Evolutionary conservation across 768 basidiomycete species (phyloP), one percentile per base, ranked within the genome.

Genomic region (Guyanaporus albipodus): DNA sequence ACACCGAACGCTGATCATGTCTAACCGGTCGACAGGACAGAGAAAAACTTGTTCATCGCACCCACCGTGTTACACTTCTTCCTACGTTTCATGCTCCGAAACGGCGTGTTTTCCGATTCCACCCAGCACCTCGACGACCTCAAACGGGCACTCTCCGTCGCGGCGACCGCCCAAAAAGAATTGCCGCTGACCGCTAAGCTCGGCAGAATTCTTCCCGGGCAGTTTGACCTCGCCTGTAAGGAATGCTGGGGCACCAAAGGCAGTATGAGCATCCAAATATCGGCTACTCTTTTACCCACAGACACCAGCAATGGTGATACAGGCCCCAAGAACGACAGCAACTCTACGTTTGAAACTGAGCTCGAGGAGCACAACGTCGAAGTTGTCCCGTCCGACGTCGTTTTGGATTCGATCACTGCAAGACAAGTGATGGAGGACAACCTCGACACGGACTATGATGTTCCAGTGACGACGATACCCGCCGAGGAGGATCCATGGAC

Each of bases 141-240:
- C 27, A 63, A 69, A 32, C 69, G 68, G 8, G 75, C 80, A 0
- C 44, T 82, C 26, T 63, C 62, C 2, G 55, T 83, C 12, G 60
- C 67, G 36, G 63, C 68, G 31, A 44, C 52, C 8, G 76, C 75
- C 8, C 53, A 53, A 28, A 61, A 54, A 19, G 73, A 78, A 50
- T 62, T 78, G 8, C 76, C 74, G 4, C 53, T 62, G 38, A 73
- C 74, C 4, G 68, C 65, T 24, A 64, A 59, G 43, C 60, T 78
- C 38, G 70, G 66, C 14, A 54, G 60, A 34, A 55, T 56, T 8
- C 59, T 77, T 28, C 71, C 75, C 0, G 71, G 73, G 22, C 43
- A 56, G 2, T 77, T 87, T 47, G 74, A 74, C 51, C 38, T 58
- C 9, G 81, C 73, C 0, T 83, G 78, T 58, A 67, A 61, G 22